Evolutionary conservation across 2,329 filamentous ascomycete genomes (phyloP).

Genomic region (Colletotrichum caudatum): DNA sequence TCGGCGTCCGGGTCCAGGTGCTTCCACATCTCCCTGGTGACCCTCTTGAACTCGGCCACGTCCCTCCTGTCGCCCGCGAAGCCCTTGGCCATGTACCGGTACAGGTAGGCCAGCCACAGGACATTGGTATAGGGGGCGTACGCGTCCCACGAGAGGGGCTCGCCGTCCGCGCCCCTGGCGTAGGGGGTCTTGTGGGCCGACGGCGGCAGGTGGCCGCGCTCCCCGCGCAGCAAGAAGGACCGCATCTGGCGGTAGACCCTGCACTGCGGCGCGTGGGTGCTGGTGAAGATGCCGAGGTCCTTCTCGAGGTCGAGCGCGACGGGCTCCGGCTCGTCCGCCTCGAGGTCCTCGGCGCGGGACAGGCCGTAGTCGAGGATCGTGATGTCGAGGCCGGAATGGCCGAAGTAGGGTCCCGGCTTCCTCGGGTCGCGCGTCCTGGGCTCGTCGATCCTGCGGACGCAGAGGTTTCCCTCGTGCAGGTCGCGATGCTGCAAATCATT

Average conservation of each 20-base stretch:
- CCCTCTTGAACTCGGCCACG: slow-evolving; percentile 58
- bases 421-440: slow-evolving; percentile 49
- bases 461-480: slow-evolving; percentile 74
- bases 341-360: slow-evolving; percentile 66
- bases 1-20: slow-evolving; percentile 66
- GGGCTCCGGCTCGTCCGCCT: slow-evolving; percentile 47
- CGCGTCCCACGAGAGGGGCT: slow-evolving; percentile 64
- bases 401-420: slow-evolving; percentile 58
- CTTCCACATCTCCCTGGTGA: slow-evolving; percentile 65
- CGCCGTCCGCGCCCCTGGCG: slow-evolving; percentile 51
- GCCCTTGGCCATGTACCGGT: slow-evolving; percentile 62
- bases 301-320: slow-evolving; percentile 71
- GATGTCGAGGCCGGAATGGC: slow-evolving; percentile 71
- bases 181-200: slow-evolving; percentile 61
- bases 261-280: slow-evolving; percentile 70
- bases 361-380: slow-evolving; percentile 76
- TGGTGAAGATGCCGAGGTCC: slow-evolving; percentile 70
- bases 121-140: slow-evolving; percentile 74
- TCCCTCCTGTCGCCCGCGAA: slow-evolving; percentile 62
- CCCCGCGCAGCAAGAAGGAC: slow-evolving; percentile 65
- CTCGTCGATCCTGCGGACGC: slow-evolving; percentile 60
- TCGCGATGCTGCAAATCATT: slow-evolving; percentile 69
- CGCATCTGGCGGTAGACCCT: slow-evolving; percentile 73
- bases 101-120: slow-evolving; percentile 73
- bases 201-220: slow-evolving; percentile 63